Conservation (phyloP, 345 rosid genomes). For the Hibiscus mutabilis region DNA sequence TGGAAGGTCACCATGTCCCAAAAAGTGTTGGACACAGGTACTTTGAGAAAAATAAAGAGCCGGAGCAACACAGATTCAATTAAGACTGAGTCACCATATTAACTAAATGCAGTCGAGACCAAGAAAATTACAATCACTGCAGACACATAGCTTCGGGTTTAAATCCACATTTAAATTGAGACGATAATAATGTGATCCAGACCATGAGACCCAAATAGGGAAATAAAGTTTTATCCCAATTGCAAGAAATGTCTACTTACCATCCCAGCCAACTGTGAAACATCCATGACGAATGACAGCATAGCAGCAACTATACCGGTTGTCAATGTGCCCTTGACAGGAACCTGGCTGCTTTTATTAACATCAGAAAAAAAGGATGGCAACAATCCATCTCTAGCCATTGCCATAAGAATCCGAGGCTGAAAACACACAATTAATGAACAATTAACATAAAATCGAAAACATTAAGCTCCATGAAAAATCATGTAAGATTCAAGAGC, state of each 20-base stretch:
- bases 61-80: not conserved
- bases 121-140: not conserved
- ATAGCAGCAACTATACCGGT: conserved; percentile 55
- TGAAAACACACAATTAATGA: conserved; percentile 18
- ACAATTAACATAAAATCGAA: too few species aligned
- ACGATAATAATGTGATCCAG: not conserved
- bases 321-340: conserved; percentile 55
- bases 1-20: not conserved
- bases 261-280: conserved; percentile 69
- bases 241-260: conserved; percentile 28
- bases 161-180: not conserved
- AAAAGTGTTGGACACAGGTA: not conserved
- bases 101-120: not conserved
- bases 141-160: not conserved
- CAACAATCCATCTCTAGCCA: conserved; percentile 80
- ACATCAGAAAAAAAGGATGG: conserved; percentile 70
- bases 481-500: not conserved
- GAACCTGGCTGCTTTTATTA: conserved; percentile 52
- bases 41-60: not conserved
- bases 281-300: conserved; percentile 62
- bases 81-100: not conserved
- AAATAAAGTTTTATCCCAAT: not conserved
- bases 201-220: not conserved
- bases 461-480: not conserved
- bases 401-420: conserved; percentile 78